Evolutionary conservation across 768 basidiomycete genomes (phyloP).

Genomic region (Leccinum uliginosum): DNA sequence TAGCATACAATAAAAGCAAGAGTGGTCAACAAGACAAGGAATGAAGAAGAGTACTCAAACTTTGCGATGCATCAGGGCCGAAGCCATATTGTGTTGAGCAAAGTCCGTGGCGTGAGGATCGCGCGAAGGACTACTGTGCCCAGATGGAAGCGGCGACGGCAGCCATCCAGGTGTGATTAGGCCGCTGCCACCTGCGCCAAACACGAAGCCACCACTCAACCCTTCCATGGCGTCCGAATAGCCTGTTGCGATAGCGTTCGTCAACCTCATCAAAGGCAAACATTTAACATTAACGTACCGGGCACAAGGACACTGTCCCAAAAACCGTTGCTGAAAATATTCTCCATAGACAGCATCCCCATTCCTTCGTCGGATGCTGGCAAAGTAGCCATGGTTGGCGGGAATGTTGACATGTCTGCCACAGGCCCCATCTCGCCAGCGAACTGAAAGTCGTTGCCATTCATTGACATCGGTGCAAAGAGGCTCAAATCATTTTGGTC

Average conservation of each 20-base stretch:
- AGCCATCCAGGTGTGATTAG: conserved; percentile 73
- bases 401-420: conserved; percentile 78
- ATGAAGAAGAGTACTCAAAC: conserved; percentile 9
- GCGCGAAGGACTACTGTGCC: conserved; percentile 40
- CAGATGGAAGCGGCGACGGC: conserved; percentile 56
- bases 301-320: conserved; percentile 89
- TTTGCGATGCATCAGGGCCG: conserved; percentile 25
- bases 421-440: conserved; percentile 84
- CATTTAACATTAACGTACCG: conserved; percentile 43
- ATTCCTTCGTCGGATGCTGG: conserved; percentile 37
- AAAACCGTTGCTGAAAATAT: conserved; percentile 71
- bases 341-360: conserved; percentile 73
- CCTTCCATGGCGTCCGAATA: conserved; percentile 80
- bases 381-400: conserved; percentile 74
- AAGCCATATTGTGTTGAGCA: conserved; percentile 23
- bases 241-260: conserved; percentile 39
- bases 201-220: conserved; percentile 81
- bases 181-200: conserved; percentile 78
- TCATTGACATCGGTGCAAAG: conserved; percentile 21
- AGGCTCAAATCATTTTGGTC: conserved; percentile 28
- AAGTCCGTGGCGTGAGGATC: conserved; percentile 24
- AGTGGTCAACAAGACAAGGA: conserved; percentile 1
- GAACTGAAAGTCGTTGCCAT: conserved; percentile 56
- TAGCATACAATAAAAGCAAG: conserved; percentile 3
- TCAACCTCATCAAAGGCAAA: neutral